Evolutionary conservation across 306 rosid genomes (phyloP).

Genomic region (Lathyrus sativus): DNA sequence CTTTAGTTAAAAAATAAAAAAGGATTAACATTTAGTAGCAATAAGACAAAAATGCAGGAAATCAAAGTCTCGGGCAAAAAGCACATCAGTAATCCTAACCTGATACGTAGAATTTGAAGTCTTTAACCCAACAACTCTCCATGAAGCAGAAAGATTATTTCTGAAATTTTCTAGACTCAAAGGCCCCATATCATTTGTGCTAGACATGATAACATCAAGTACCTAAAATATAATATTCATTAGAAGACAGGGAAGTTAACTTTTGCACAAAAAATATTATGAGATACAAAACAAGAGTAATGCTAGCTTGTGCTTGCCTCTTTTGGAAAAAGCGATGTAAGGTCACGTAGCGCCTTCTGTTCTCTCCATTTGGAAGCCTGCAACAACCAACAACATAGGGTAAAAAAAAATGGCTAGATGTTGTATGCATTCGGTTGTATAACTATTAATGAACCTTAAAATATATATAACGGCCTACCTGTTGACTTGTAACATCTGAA

Average conservation of each 20-base stretch:
- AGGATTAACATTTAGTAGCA: constrained; percentile 21
- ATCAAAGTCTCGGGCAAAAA: constrained; percentile 22
- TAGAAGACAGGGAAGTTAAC: constrained; percentile 36
- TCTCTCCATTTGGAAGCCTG: constrained; percentile 77
- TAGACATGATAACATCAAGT: constrained; percentile 70
- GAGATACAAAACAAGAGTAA: constrained; percentile 23
- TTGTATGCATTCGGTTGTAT: neutral
- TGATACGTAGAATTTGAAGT: constrained; percentile 47
- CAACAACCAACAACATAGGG: constrained; percentile 34
- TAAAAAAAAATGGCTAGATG: constrained; percentile 27
- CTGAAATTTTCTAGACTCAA: constrained; percentile 77
- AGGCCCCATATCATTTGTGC: constrained; percentile 82
- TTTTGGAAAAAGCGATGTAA: constrained; percentile 68
- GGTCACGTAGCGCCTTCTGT: constrained; percentile 60
- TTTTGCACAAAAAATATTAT: constrained; percentile 20
- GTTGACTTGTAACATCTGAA: constrained; percentile 42
- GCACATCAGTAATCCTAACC: constrained; percentile 55
- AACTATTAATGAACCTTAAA: constrained; percentile 28
- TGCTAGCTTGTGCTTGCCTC: constrained; percentile 62
- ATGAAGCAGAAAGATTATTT: constrained; percentile 76
- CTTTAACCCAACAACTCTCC: constrained; percentile 63
- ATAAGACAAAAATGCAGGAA: constrained; percentile 9
- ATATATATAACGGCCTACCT: constrained; percentile 47
- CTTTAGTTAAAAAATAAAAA: constrained; percentile 35
- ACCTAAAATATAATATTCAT: constrained; percentile 53